phyloP scores from a whole-genome alignment of 306 rosid species.

The Acacia melanoxylon region DNA sequence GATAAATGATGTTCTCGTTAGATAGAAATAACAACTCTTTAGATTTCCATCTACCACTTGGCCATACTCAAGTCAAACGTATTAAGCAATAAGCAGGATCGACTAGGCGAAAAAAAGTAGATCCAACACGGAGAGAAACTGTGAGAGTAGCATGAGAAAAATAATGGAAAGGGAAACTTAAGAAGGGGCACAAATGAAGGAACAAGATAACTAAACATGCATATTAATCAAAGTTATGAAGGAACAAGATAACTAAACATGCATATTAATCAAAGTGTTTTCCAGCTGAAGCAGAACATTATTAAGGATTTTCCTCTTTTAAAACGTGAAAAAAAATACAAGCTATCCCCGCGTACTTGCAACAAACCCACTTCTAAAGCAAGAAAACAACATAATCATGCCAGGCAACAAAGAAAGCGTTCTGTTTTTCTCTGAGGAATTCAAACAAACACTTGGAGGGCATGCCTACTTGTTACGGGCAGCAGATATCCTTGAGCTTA shows the following conservation, averaged over 20 bases:
- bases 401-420: not conserved
- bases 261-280: not conserved
- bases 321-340: not conserved
- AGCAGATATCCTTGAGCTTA: constrained; percentile 55
- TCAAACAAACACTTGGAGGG: constrained; percentile 46
- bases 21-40: not conserved
- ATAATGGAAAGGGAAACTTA: not conserved
- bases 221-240: too few species aligned
- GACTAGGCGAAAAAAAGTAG: not conserved
- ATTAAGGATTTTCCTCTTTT: not conserved
- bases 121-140: not conserved
- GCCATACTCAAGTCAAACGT: not conserved
- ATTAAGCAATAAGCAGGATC: not conserved
- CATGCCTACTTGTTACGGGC: not conserved
- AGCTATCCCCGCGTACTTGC: not conserved
- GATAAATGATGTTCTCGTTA: not conserved
- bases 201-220: not conserved
- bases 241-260: not conserved
- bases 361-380: not conserved
- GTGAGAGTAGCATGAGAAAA: not conserved
- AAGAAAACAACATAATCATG: not conserved
- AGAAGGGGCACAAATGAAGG: not conserved
- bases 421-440: constrained; percentile 10
- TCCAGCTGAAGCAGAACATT: not conserved
- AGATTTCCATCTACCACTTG: not conserved